A percentile compares a stretch with the other conserved stretches of the same genome.
phyloP scores from a whole-genome alignment of 345 rosid species.

The Dimocarpus longan region DNA sequence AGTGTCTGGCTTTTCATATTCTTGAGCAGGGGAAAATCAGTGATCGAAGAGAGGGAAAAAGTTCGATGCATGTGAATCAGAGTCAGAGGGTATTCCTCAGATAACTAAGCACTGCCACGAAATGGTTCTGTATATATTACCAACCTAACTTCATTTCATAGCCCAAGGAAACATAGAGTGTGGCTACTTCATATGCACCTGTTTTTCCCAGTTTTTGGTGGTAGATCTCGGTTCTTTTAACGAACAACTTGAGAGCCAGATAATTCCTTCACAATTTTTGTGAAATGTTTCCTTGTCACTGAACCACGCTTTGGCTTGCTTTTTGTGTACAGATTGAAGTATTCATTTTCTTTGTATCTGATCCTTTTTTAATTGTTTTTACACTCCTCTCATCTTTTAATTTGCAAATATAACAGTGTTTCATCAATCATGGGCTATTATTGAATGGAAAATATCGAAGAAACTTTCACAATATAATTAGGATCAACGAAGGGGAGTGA shows the following conservation, averaged over 20 bases:
- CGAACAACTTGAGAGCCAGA: neutral
- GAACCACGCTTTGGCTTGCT: neutral
- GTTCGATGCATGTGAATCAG: conserved; percentile 11
- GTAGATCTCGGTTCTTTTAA: conserved; percentile 5
- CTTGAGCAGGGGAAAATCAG: conserved; percentile 31
- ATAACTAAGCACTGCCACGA: neutral
- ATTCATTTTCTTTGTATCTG: neutral
- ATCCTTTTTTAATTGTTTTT: neutral
- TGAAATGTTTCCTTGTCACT: neutral
- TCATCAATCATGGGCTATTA: neutral
- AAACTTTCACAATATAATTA: neutral
- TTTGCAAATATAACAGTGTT: too few relatives aligned
- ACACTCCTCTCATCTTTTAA: neutral
- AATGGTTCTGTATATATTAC: neutral
- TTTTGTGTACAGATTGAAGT: neutral
- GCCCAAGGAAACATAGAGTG: neutral
- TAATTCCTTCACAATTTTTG: neutral
- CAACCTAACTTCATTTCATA: neutral
- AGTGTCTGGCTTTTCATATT: conserved; percentile 2
- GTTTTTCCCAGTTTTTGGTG: conserved; percentile 4
- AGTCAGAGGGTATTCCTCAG: conserved; percentile 14
- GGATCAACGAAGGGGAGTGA: neutral
- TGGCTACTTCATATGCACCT: neutral
- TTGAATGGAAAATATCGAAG: neutral
- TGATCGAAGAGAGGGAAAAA: conserved; percentile 15